These are phyloP conservation scores for Trichosporon ovoides DNA, from an alignment of 1,284 basidiomycete species.

Conservation along the genomic window DNA sequence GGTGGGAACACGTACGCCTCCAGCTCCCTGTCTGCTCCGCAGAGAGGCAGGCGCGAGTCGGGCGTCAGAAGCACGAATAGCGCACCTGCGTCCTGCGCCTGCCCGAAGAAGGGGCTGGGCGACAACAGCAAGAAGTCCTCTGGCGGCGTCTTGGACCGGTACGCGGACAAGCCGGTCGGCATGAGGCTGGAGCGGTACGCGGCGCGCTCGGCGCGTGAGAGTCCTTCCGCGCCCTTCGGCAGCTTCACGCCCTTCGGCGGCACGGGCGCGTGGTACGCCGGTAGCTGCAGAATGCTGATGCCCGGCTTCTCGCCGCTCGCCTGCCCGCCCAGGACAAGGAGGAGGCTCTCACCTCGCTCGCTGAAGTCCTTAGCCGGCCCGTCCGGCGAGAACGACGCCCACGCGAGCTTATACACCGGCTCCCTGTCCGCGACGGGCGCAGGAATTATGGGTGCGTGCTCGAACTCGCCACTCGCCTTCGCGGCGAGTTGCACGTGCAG, in stretches of 20 bases:
- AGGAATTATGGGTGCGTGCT: conserved; percentile 21
- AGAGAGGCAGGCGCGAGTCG: conserved; percentile 35
- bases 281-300: conserved; percentile 65
- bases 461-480: conserved; percentile 24
- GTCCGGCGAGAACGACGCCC: conserved; percentile 59
- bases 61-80: conserved; percentile 54
- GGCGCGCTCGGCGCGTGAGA: conserved; percentile 58
- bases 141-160: conserved; percentile 58
- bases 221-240: conserved; percentile 32
- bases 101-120: conserved; percentile 64
- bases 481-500: conserved; percentile 42
- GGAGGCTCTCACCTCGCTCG: conserved; percentile 60
- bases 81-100: conserved; percentile 64
- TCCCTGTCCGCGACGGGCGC: conserved; percentile 53
- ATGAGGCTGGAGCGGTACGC: conserved; percentile 62
- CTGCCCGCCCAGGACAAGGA: conserved; percentile 75
- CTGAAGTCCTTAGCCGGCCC: conserved; percentile 49
- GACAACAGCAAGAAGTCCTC: conserved; percentile 74
- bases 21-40: conserved; percentile 40
- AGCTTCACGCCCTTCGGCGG: conserved; percentile 14
- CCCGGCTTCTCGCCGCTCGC: conserved; percentile 58
- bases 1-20: conserved; percentile 52
- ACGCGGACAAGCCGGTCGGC: conserved; percentile 59
- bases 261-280: conserved; percentile 60
- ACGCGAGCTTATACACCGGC: conserved; percentile 82